A percentile compares a stretch with the other conserved stretches of the same genome.
phyloP scores from a whole-genome alignment of 331 rosid species.

The Stylosanthes scabra region DNA sequence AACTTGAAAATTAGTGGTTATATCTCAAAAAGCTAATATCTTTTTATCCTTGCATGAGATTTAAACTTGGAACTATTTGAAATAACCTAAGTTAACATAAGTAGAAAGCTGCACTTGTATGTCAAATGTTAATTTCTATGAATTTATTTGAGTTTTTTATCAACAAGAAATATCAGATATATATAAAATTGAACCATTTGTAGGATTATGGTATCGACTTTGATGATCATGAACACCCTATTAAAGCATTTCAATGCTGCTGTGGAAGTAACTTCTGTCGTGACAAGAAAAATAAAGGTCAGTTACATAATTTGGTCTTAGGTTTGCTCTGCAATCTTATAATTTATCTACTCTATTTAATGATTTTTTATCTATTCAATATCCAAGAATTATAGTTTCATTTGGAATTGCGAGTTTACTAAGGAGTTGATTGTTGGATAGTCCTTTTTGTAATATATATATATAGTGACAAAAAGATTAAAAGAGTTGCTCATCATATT shows the following conservation, averaged over 20 bases:
- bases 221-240: slow-evolving; percentile 75
- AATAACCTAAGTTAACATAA: background rate
- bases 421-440: background rate
- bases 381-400: background rate
- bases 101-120: background rate
- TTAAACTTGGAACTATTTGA: no score
- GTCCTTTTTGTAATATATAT: background rate
- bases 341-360: slow-evolving; percentile 1
- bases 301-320: slow-evolving; percentile 29
- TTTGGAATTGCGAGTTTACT: background rate
- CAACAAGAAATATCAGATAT: slow-evolving; percentile 17
- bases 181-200: background rate
- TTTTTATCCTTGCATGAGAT: no score
- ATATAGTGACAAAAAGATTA: background rate
- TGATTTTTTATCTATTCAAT: background rate
- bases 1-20: no score
- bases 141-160: slow-evolving; percentile 17
- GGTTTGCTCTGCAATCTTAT: slow-evolving; percentile 3
- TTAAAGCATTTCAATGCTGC: slow-evolving; percentile 75
- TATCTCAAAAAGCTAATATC: no score
- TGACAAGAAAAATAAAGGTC: slow-evolving; percentile 56
- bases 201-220: slow-evolving; percentile 96
- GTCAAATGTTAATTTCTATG: background rate
- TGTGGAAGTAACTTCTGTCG: slow-evolving; percentile 83
- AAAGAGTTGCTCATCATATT: background rate